These are phyloP conservation scores for Fusarium torulosum DNA, from an alignment of 2,329 filamentous ascomycete genomes.

Conservation along the genomic window DNA sequence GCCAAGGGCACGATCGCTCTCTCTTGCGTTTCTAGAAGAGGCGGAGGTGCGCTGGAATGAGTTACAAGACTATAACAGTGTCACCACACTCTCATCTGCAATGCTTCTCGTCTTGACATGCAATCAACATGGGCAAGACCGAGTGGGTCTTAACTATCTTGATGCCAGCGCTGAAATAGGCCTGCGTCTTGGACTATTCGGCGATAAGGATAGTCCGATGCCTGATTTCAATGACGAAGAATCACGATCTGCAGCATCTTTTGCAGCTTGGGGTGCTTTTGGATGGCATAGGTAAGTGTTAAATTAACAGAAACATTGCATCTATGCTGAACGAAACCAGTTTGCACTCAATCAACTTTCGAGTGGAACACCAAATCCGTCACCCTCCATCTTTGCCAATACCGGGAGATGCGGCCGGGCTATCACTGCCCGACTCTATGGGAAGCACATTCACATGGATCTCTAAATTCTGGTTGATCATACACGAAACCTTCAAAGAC, in stretches of 20 bases:
- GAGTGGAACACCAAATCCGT: not conserved
- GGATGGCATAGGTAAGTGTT: constrained; percentile 21
- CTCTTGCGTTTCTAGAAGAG: constrained; percentile 1
- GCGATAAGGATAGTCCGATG: fast-evolving
- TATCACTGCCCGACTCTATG: not conserved
- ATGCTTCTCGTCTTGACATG: constrained; percentile 15
- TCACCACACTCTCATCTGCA: constrained; percentile 7
- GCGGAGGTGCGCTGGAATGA: constrained; percentile 11
- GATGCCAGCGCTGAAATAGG: constrained; percentile 16
- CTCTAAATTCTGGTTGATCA: constrained; percentile 15
- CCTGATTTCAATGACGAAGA: not conserved
- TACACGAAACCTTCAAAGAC: constrained; percentile 1
- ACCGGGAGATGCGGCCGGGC: constrained; percentile 11
- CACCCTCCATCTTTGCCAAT: constrained; percentile 6
- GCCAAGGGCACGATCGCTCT: not conserved
- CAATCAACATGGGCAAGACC: constrained; percentile 15
- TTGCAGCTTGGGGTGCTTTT: constrained; percentile 17
- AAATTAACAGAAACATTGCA: fast-evolving
- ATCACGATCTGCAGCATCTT: constrained; percentile 1
- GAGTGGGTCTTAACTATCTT: not conserved
- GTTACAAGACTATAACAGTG: fast-evolving
- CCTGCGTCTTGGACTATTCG: constrained; percentile 1
- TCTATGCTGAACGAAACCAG: not conserved
- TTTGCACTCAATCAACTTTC: constrained; percentile 8
- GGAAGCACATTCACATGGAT: constrained; percentile 21